Base-by-base conservation (phyloP, 2,329 filamentous ascomycete genomes). In the Pezicula rhizophila region DNA sequence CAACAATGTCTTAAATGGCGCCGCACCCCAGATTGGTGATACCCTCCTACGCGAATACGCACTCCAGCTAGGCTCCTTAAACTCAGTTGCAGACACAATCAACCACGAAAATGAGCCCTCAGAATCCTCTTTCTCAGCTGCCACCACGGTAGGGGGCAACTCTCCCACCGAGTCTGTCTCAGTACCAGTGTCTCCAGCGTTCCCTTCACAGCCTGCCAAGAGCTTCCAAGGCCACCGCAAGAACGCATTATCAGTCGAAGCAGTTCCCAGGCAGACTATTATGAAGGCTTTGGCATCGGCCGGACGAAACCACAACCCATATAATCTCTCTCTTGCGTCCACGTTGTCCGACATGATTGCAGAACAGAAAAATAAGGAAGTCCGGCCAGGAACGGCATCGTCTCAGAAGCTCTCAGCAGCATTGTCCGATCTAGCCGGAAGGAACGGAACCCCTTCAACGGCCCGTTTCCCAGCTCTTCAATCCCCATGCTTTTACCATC, bases 401-500 rank as follows among this genome's bases (percentile, higher is more conserved):
- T 69, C 82, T 2, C 79, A 84, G 60, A 80, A 79, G 51, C 76
- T 91, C 8, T 83, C 82, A 7, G 69, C 74, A 7, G 76, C 77
- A n/a, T 65, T 80, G 25, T 73, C 76, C 15, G 74, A 72, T 52
- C 64, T 81, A 35, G 74, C 75, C 49, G 49, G 51, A 14, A 55
- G 56, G 47, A 60, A 60, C 43, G 57, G 54, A 7, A 61, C 62
- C 14, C 63, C 66, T 8, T 52, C 56, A 63, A 64, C 66, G 58
- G 67, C 59, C 70, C 72, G 34, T 66, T 76, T 91, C 57, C 78
- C 84, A 10, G 77, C 85, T 8, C 73, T 97, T 46, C 85, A 92
- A 60, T 96, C 91, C 40, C 93, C 93, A 12, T 99, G 93, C 72
- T 99, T 95, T 71, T 97, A 96, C 72, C 93, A 99, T 70, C 88